phyloP scores from a whole-genome alignment of 169 alveolate species.

The Amoebophrya sp. region DNA sequence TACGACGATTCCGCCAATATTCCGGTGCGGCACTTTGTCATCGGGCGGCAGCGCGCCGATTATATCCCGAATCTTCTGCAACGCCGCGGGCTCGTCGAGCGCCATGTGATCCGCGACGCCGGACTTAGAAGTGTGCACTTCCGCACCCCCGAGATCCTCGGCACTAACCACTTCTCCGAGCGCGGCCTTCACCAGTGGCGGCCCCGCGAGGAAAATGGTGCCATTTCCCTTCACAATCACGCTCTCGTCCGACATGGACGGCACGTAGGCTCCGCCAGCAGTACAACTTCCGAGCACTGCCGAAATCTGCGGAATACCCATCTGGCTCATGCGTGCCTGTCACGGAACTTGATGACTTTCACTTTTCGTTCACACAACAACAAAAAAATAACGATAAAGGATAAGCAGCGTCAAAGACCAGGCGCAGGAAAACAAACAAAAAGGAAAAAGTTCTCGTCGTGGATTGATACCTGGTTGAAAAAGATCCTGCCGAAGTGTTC shows the following conservation, averaged over 20 bases:
- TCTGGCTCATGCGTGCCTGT: not conserved
- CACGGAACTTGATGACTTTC: not conserved
- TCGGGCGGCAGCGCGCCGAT: slow-evolving; percentile 24
- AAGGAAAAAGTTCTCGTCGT: not conserved
- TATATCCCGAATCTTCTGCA: not conserved
- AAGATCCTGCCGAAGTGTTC: slow-evolving; percentile 74
- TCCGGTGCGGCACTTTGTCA: not conserved
- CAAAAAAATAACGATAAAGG: not conserved
- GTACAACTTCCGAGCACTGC: slow-evolving; percentile 78
- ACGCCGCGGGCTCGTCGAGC: slow-evolving; percentile 36
- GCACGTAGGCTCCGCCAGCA: slow-evolving; percentile 84
- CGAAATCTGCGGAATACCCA: slow-evolving; percentile 39
- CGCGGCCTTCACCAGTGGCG: slow-evolving; percentile 44
- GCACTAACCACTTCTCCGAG: slow-evolving; percentile 40
- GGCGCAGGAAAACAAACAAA: slow-evolving; percentile 6
- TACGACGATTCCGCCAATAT: no score
- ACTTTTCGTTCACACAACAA: not conserved
- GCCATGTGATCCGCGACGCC: slow-evolving; percentile 47
- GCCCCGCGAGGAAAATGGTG: slow-evolving; percentile 67
- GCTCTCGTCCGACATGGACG: slow-evolving; percentile 69
- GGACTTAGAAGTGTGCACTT: slow-evolving; percentile 43
- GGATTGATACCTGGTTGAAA: slow-evolving; percentile 56
- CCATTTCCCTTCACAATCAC: slow-evolving; percentile 68
- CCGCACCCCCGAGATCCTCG: slow-evolving; percentile 47
- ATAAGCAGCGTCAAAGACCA: slow-evolving; percentile 33